These are phyloP conservation scores for Carallia brachiata DNA, from an alignment of 345 rosid genomes.

Conservation along the genomic window DNA sequence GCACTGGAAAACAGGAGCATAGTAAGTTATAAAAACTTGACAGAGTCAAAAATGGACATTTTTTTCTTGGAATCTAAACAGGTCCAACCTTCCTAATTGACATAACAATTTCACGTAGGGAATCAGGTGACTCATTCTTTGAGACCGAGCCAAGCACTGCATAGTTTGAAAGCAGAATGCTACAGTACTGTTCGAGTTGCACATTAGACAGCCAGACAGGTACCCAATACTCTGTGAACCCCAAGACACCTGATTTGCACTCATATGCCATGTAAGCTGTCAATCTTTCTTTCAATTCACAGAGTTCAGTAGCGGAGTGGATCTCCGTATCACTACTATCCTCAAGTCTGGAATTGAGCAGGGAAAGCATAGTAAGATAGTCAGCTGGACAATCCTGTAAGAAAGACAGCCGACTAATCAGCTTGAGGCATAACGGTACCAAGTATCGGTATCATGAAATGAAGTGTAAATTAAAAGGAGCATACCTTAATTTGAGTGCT, in stretches of 20 bases:
- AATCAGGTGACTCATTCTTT: not conserved
- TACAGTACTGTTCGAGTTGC: conserved; percentile 11
- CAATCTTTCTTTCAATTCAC: conserved; percentile 7
- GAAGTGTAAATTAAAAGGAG: not conserved
- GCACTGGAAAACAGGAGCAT: conserved; percentile 3
- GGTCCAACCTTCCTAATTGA: conserved; percentile 4
- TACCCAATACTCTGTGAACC: conserved; percentile 10
- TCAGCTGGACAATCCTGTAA: conserved; percentile 4
- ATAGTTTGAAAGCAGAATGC: conserved; percentile 9
- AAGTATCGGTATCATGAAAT: not conserved
- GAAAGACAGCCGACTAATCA: not conserved
- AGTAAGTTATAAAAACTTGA: too few relatives aligned
- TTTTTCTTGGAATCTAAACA: not conserved
- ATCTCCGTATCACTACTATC: not conserved
- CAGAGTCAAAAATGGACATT: too few relatives aligned
- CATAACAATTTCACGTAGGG: conserved; percentile 4
- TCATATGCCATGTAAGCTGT: conserved; percentile 8
- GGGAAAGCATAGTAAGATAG: conserved; percentile 1
- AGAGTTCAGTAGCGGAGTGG: not conserved
- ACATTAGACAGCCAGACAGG: conserved; percentile 13
- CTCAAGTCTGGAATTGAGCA: not conserved
- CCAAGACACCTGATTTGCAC: not conserved
- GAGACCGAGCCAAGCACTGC: not conserved
- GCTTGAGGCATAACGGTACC: not conserved
- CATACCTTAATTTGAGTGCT: conserved; percentile 9